Base-by-base conservation (phyloP, 768 basidiomycete species). In the Pleurotus djamor region DNA sequence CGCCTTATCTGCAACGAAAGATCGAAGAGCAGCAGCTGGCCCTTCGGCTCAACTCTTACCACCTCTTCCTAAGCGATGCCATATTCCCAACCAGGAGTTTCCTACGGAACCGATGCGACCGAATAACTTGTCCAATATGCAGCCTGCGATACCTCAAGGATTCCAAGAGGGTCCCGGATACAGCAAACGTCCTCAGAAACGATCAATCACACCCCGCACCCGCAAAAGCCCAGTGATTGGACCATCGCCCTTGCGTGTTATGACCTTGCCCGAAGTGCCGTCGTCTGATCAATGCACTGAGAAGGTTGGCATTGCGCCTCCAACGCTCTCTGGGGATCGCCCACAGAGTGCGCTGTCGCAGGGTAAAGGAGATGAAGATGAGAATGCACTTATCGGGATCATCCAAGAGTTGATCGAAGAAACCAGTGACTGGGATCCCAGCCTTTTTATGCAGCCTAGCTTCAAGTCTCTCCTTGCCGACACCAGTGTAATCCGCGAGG, bases 351-450 rank as follows among this genome's bases (percentile, higher is more conserved):
- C 54, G 16, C 21, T 41, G 4, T 56, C 54, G 2, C 28, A 13
- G 2, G 28, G 49, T 34, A 41, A 57, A 35, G 59, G 45, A 10
- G 61, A 65, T 6, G 62, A 64, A 8, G 62, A 71, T 48, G 69
- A 71, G 32, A 57, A 72, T 50, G 66, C 69, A 33, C 64, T 82
- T 37, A 65, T 79, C 34, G 73, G 69, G 8, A 71, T 84, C 12
- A 78, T 84, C 35, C 73, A 74, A 13, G 80, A 83, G 64, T 73
- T 84, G 37, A 78, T 79, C 1, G 75, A 79, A 48, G 81, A 81
- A 62, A 78, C 80, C 14, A 80, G 70, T 51, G 75, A 75, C 38
- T 84, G 83, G 83, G 82, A 83, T 61, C 69, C 74, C 13, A 77
- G 73, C 59, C 65, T 83, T 37, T 80, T 79, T 62, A 71, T 82